Base-by-base conservation (phyloP, 2,329 filamentous ascomycete genomes). In the Trichoderma semiorbis region DNA sequence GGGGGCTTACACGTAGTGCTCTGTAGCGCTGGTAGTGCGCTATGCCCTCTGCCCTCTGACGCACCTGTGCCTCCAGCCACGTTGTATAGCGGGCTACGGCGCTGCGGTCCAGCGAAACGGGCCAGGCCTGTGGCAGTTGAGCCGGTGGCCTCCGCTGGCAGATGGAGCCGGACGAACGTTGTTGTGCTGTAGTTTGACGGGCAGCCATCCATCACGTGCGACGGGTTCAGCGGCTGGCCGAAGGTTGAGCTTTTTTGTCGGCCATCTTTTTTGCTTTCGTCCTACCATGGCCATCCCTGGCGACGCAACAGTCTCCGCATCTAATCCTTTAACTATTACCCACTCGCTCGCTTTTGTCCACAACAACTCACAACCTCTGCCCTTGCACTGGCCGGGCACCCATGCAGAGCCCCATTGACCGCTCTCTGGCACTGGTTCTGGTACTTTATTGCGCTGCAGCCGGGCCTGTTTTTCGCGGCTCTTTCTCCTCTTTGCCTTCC, bases 381-480 rank as follows among this genome's bases (percentile, higher is more conserved):
- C 72, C 68, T 69, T 61, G 73, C 72, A 71, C 30, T 55, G 53
- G 68, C 68, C 69, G 72, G 69, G 72, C 69, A 67, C 73, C 72
- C 68, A 72, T 71, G 72, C 71, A 72, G 68, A 24, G 67, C 71
- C 71, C 72, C 72, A 65, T 70, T 74, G 72, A 74, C 73, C 73
- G 72, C 73, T 71, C 67, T 65, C 66, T 67, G 50, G 55, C 21
- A 11, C 72, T 47, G 47, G n/a, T 53, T 53, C 47, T 12, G 21
- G 21, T 53, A 24, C 47, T 67, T 61, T 65, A 53, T 62, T 69
- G 58, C 71, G 32, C 71, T 62, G 60, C 64, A 50, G 61, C 24
- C 57, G 24, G 28, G 47, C 53, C 66, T 30, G 58, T 60, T 70
- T 70, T 64, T 68, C 14, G 60, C 50, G 34, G 28, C 26, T 71